A percentile compares a stretch with the other conserved stretches of the same genome.
Conservation (phyloP, 1,284 basidiomycete genomes). For the Rhizopogon parksii region DNA sequence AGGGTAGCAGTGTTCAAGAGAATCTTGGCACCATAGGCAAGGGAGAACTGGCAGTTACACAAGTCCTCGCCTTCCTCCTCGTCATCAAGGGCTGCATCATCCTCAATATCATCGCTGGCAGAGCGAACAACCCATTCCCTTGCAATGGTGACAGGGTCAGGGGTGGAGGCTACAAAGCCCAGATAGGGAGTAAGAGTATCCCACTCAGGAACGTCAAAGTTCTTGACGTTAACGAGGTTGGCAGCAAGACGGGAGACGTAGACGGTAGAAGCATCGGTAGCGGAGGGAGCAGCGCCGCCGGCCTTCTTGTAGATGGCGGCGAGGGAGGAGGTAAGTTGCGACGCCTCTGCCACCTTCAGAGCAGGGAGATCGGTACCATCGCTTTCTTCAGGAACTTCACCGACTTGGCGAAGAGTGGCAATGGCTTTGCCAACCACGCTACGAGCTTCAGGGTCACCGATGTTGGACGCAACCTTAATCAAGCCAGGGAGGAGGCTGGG, state of each 20-base stretch:
- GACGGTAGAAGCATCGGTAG: constrained; percentile 53
- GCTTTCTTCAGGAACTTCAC: constrained; percentile 71
- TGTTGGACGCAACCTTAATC: constrained; percentile 87
- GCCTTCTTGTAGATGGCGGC: constrained; percentile 80
- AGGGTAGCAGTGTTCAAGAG: constrained; percentile 93
- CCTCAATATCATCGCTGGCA: constrained; percentile 71
- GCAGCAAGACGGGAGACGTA: constrained; percentile 79
- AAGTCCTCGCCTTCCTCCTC: constrained; percentile 97
- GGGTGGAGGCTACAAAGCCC: constrained; percentile 56
- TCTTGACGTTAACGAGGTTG: constrained; percentile 83
- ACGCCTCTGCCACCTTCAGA: constrained; percentile 67
- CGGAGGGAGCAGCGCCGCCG: constrained; percentile 51
- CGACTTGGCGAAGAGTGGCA: constrained; percentile 88
- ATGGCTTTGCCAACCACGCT: constrained; percentile 85
- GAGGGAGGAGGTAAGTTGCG: constrained; percentile 61
- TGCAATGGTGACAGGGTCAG: constrained; percentile 64
- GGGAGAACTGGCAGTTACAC: constrained; percentile 97
- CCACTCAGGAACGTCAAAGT: constrained; percentile 89
- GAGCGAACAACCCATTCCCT: constrained; percentile 88
- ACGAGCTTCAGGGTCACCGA: constrained; percentile 95
- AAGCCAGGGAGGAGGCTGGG: constrained; percentile 92
- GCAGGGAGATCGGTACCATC: constrained; percentile 90
- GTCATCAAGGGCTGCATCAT: constrained; percentile 69
- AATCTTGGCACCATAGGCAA: constrained; percentile 98
- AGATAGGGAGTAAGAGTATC: constrained; percentile 77